Evolutionary conservation across 768 basidiomycete species (phyloP), one percentile per base, ranked within the genome.

Genomic region (Rubroboletus pulcherrimus): DNA sequence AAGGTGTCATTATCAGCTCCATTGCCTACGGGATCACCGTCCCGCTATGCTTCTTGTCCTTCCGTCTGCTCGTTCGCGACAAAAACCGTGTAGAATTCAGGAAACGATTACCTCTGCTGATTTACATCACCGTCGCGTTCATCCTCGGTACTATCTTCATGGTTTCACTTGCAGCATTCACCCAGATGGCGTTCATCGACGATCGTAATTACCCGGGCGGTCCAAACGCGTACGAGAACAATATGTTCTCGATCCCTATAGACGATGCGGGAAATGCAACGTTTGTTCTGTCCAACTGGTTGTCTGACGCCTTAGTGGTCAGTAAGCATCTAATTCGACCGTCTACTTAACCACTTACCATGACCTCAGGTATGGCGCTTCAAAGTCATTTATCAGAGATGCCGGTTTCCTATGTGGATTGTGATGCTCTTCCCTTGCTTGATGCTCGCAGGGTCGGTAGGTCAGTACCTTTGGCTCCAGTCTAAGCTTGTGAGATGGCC

Each of bases 131-230:
- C 30, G 5, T 51, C 38, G 12, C 47, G 10, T 46, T 62, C 50
- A 14, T 54, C 8, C 39, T 63, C 19, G 47, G 46, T 0, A 68
- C 66, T 3, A 30, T 67, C 19, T 67, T 57, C 40, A 51, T 65
- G 55, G n/a, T 50, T 14, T 35, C 56, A 6, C 55, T 62, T 9
- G 49, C 63, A 3, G 52, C 64, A 19, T 65, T 71, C 39, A 61
- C 61, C 0, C 68, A 70, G 30, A 57, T 69, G 51, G 55, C 62
- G 0, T 73, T 72, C 47, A 65, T 74, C 47, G 66, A 74, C 43
- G 49, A 66, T 45, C 65, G 73, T 8, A 60, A 71, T 42, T 73
- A 63, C 33, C 68, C 68, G 0, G 70, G 70, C 1, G 73, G 73
- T n/a, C 72, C 73, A 9, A 63, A 43, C 8, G 63, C 57, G 11